A percentile compares a stretch with the other conserved stretches of the same genome.
Evolutionary conservation across 2,329 filamentous ascomycete species (phyloP).

Genomic region (Fusarium sp.): DNA sequence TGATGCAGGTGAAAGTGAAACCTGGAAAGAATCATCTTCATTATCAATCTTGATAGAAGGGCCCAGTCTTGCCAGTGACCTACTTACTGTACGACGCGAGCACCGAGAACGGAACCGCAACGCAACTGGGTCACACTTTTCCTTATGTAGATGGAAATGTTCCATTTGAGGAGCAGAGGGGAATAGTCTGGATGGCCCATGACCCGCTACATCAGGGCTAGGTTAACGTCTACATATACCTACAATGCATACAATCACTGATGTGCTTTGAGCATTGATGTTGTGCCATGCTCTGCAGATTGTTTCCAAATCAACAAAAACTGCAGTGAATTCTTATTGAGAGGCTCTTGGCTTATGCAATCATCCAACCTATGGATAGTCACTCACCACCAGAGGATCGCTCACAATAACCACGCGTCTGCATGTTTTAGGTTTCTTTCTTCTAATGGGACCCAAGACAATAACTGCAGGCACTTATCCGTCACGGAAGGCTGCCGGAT

Average conservation of each 20-base stretch:
- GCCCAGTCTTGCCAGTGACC: not conserved
- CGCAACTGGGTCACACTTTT: conserved; percentile 2
- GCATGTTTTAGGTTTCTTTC: conserved; percentile 6
- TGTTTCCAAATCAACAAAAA: not conserved
- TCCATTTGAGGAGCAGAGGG: not conserved
- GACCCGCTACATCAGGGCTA: conserved; percentile 16
- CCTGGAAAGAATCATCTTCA: not conserved
- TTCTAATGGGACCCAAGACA: conserved; percentile 11
- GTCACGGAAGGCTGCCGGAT: conserved; percentile 22
- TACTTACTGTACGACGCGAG: not conserved
- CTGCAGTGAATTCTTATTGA: not conserved
- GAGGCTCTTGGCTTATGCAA: conserved; percentile 5
- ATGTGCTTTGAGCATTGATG: conserved; percentile 6
- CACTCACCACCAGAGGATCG: not conserved
- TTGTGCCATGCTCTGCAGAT: not conserved
- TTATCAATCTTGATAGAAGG: conserved; percentile 2
- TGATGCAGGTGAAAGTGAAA: not conserved
- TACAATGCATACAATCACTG: not conserved
- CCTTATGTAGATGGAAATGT: conserved; percentile 7
- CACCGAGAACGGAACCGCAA: conserved; percentile 23
- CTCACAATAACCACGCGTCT: not conserved
- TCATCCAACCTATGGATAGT: not conserved
- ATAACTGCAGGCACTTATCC: conserved; percentile 28
- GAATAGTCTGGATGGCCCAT: conserved; percentile 15
- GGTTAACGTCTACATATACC: not conserved